Evolutionary conservation across 352 stramenopile genomes (phyloP).

Genomic region (Phytophthora uliginosa): DNA sequence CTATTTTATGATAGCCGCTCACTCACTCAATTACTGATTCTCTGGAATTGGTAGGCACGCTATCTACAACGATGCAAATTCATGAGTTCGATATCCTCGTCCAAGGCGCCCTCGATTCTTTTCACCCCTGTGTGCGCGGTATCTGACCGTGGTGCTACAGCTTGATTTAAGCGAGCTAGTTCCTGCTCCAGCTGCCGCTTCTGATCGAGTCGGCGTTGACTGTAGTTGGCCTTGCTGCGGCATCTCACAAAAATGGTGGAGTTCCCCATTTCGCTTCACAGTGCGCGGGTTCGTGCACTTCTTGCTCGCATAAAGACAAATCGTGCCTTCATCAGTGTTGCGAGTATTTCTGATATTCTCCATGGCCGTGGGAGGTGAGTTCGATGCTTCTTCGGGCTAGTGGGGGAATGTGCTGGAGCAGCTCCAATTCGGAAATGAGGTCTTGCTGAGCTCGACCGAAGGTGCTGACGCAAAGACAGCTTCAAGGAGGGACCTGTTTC

Average conservation of each 20-base stretch:
- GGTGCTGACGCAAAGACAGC: neutral
- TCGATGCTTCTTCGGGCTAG: neutral
- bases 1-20: no score
- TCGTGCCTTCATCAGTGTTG: conserved; percentile 8
- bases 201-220: conserved; percentile 15
- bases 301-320: conserved; percentile 47
- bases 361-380: neutral
- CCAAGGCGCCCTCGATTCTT: neutral
- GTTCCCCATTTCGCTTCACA: conserved; percentile 47
- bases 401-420: neutral
- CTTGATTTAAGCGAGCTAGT: conserved; percentile 6
- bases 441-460: neutral
- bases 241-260: conserved; percentile 41
- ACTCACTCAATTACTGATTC: no score
- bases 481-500: neutral
- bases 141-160: neutral
- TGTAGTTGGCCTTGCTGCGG: conserved; percentile 32
- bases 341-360: neutral
- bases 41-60: no score
- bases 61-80: neutral
- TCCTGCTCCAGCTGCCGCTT: conserved; percentile 22
- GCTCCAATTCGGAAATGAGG: neutral
- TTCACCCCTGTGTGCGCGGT: neutral
- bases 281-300: conserved; percentile 40
- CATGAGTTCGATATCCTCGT: conserved; percentile 17